Percentiles rank a stretch among this genome's conserved stretches.
These are phyloP conservation scores for Plasmodium vinckei DNA, from an alignment of 169 alveolate species.

Conservation along the genomic window DNA sequence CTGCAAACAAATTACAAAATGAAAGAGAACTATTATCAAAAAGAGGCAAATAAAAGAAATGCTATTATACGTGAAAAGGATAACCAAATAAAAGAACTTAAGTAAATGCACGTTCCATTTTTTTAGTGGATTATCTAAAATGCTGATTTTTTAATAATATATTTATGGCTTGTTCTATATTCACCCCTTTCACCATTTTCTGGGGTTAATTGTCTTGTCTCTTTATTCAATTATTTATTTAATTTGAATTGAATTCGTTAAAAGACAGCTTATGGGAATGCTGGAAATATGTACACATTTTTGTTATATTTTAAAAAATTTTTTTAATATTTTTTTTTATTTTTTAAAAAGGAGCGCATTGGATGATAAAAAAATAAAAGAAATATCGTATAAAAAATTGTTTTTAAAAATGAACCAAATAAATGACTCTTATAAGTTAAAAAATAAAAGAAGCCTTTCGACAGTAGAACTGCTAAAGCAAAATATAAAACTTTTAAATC, in stretches of 20 bases:
- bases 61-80: constrained; percentile 50
- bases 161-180: not conserved
- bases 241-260: no score
- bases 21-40: constrained; percentile 52
- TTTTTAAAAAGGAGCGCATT: constrained; percentile 24
- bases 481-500: constrained; percentile 51
- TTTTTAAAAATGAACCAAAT: constrained; percentile 72
- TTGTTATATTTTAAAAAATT: not conserved
- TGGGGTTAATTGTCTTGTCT: not conserved
- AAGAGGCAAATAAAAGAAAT: constrained; percentile 37
- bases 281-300: not conserved
- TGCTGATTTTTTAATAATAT: no score
- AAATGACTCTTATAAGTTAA: constrained; percentile 68
- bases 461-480: constrained; percentile 70
- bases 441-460: constrained; percentile 73
- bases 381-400: constrained; percentile 68
- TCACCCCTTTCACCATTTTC: not conserved
- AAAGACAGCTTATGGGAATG: no score
- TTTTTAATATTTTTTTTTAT: constrained; percentile 14
- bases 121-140: not conserved
- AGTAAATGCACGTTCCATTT: constrained; percentile 14
- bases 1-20: constrained; percentile 40
- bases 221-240: no score
- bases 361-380: constrained; percentile 63
- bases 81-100: constrained; percentile 48